Base-by-base conservation (phyloP, 2,329 filamentous ascomycete genomes). In the Phialophora verrucosa region DNA sequence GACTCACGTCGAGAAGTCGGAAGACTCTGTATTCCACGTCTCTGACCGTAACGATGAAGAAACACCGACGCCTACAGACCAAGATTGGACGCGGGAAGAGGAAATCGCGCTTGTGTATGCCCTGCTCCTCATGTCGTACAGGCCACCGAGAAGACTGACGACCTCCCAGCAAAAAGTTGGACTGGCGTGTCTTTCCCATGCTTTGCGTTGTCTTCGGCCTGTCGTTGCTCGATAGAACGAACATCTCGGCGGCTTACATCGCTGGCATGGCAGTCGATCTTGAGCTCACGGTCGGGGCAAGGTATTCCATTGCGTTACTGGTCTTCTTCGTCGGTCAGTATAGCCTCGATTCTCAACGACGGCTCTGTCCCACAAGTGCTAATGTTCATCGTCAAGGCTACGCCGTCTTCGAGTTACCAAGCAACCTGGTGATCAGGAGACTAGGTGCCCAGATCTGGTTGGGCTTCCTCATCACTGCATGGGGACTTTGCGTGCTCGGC, bases 211-310 rank as follows among this genome's bases (percentile, higher is more conserved):
- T 51, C 49, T 51, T 51, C 14, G 49, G 49, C 49, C 49, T 51
- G 49, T 51, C 49, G 20, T 80, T 93, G 66, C 91, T 94, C 87
- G 91, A 95, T 74, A 83, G 91, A 38, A 91, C 90, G 1, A 94
- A 94, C 76, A 79, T 93, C 75, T 87, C 86, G 17, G 82, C 86
- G 20, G 91, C 90, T 49, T 86, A 86, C 51, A 89, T 94, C 75
- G 91, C 91, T 20, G 91, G 74, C 12, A 64, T 56, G 53, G 14
- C 12, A 8, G 27, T 51, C 4, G 58, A 62, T 14, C 27, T 62
- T 10, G 29, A 57, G 14, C 63, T 62, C 27, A 50, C 47, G 17
- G 59, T 59, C n/a, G 63, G 59, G 38, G 53, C 47, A 25, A 14
- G 53, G 38, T 62, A 62, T 35, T 62, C 35, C 20, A 35, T 59